Percentiles rank a stretch among this genome's conserved stretches.
These are phyloP conservation scores for Spergularia marina DNA, from an alignment of 148 eudicot species.

Conservation along the genomic window DNA sequence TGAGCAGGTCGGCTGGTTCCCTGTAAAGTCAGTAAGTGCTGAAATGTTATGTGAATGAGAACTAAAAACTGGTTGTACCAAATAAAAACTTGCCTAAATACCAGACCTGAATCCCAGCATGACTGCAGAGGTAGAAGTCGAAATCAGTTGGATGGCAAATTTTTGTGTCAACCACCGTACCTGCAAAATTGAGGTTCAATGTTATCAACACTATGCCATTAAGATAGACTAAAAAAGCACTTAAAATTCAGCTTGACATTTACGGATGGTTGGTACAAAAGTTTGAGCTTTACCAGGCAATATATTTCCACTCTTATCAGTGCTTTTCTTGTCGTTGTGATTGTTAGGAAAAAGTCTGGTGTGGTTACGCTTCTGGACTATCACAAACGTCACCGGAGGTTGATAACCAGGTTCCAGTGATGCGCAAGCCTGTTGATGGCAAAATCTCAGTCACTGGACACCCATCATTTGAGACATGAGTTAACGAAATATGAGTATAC, in stretches of 20 bases:
- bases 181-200: slow-evolving; percentile 30
- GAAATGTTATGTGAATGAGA: slow-evolving; percentile 6
- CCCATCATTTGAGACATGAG: background rate
- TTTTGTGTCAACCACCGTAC: slow-evolving; percentile 73
- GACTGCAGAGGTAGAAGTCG: slow-evolving; percentile 76
- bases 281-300: slow-evolving; percentile 57
- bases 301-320: slow-evolving; percentile 80
- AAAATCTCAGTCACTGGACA: slow-evolving; percentile 13
- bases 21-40: slow-evolving; percentile 28
- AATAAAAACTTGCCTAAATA: background rate
- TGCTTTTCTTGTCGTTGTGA: slow-evolving; percentile 60
- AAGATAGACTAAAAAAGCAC: background rate
- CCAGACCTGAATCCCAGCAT: slow-evolving; percentile 82
- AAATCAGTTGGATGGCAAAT: slow-evolving; percentile 87
- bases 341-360: slow-evolving; percentile 78
- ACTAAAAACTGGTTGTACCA: background rate
- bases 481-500: slow-evolving; percentile 11
- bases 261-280: background rate
- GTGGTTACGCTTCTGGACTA: slow-evolving; percentile 94
- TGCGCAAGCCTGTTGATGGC: slow-evolving; percentile 67
- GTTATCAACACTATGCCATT: background rate
- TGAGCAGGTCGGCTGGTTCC: slow-evolving; percentile 89
- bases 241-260: background rate
- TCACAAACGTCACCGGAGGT: slow-evolving; percentile 84
- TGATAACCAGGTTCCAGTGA: slow-evolving; percentile 79